These are phyloP conservation scores for Vitrella brassicaformis DNA, from an alignment of 73 alveolate genomes.

Conservation along the genomic window DNA sequence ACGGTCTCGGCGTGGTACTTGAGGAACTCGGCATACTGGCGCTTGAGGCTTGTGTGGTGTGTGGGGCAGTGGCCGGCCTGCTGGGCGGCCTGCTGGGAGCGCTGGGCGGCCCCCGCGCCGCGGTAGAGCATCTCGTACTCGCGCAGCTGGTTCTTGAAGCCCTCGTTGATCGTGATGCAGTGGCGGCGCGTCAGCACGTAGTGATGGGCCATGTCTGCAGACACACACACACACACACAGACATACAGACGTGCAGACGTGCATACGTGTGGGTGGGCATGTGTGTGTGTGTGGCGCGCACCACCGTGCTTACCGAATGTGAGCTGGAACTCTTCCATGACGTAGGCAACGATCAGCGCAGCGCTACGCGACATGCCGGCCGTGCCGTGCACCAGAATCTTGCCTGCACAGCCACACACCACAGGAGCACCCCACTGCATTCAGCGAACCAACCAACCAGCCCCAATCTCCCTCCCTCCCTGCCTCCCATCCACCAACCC, in stretches of 20 bases:
- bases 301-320: conserved; percentile 31
- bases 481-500: too few relatives aligned
- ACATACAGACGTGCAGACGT: too few relatives aligned
- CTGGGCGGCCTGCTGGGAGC: too few relatives aligned
- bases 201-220: conserved; percentile 13
- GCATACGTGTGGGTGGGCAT: too few relatives aligned
- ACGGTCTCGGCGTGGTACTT: too few relatives aligned
- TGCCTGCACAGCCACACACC: background rate
- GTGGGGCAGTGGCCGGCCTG: too few relatives aligned
- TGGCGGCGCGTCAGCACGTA: conserved; percentile 39
- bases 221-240: too few relatives aligned
- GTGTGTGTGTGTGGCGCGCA: background rate
- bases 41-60: too few relatives aligned
- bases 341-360: conserved; percentile 48
- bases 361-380: conserved; percentile 61
- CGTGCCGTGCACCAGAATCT: conserved; percentile 45
- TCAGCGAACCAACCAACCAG: too few relatives aligned
- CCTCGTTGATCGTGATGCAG: conserved; percentile 34
- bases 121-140: conserved; percentile 37
- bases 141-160: background rate
- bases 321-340: conserved; percentile 40
- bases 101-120: too few relatives aligned
- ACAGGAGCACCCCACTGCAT: background rate
- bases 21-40: too few relatives aligned
- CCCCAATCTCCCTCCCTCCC: too few relatives aligned